Base-by-base conservation (phyloP, 108 stramenopile species). In the Nitzschia palea region DNA sequence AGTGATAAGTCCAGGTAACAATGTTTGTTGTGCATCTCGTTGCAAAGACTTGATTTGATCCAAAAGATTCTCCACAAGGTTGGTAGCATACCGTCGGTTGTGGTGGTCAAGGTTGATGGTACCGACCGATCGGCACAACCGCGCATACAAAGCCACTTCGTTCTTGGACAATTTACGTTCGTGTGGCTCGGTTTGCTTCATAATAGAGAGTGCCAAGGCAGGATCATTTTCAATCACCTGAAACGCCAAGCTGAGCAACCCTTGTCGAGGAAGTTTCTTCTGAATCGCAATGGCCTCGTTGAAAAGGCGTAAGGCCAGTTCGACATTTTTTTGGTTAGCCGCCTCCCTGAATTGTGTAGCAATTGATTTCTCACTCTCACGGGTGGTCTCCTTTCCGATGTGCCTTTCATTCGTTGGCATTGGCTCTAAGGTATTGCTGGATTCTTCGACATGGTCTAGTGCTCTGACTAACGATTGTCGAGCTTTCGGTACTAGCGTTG, bases 1-100 rank as follows among this genome's bases (percentile, higher is more conserved):
- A 17, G 61, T 30, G n/a, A 73, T 57, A 22, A 77, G 33, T 4
- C 44, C 58, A 15, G 80, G 80, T 30, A 55, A 67, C 17, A 76
- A 33, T 31, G 22, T 30, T 30, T 65, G 2, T 22, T 73, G 43
- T 14, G 45, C 27, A 4, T 44, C 27, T 20, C 17, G 35, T 3
- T 63, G 67, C 66, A 78, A 55, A 0, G n/a, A 28, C 25, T 78
- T 44, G 33, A 71, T 61, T 26, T 78, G 67, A 2, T 26, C 6
- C 3, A 71, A n/a, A 10, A 77, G 35, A 17, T 32, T n/a, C 30
- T 44, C 42, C 17, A 68, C 40, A 18, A 76, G 62, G 2, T 31
- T 51, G 34, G 47, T 15, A 18, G 51, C 30, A 15, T 70, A 28
- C 1, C 36, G 6, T 4, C 40, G 22, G 1, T 68, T 68, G 48